Evolutionary conservation across 2,329 filamentous ascomycete genomes (phyloP).

Genomic region (Pseudogymnoascus sp.): DNA sequence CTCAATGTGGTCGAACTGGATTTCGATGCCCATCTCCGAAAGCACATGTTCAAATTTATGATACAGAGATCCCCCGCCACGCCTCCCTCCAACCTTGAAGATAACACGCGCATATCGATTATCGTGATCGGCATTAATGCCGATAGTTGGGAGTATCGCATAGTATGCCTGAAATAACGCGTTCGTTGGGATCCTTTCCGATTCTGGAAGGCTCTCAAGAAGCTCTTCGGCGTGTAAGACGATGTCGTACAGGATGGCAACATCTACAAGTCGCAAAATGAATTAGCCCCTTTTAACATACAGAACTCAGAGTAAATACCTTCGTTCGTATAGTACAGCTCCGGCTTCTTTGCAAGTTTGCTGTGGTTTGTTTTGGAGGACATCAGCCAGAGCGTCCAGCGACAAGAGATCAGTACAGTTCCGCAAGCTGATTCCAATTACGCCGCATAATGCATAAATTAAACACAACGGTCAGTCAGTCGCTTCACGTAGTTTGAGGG

Average conservation of each 20-base stretch:
- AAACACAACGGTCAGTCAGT: not conserved
- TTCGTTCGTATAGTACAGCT: conserved; percentile 52
- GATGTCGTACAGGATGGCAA: conserved; percentile 70
- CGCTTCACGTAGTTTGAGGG: not conserved
- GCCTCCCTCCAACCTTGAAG: conserved; percentile 66
- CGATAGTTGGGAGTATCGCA: conserved; percentile 61
- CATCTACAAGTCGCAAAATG: conserved; percentile 46
- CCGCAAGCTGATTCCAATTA: conserved; percentile 1
- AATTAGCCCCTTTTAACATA: not conserved
- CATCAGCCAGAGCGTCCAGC: conserved; percentile 7
- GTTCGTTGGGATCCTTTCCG: conserved; percentile 61
- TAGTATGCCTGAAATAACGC: conserved; percentile 80
- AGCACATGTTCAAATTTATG: conserved; percentile 66
- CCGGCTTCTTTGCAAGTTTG: conserved; percentile 19
- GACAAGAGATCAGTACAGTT: conserved; percentile 3
- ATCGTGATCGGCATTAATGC: conserved; percentile 64
- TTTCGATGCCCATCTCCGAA: conserved; percentile 60
- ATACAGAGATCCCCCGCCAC: conserved; percentile 49
- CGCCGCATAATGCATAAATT: conserved; percentile 3
- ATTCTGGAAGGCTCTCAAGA: conserved; percentile 47
- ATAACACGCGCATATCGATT: conserved; percentile 70
- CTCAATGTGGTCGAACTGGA: conserved; percentile 50
- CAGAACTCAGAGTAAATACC: conserved; percentile 35
- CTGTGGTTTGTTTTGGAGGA: conserved; percentile 1
- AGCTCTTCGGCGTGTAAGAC: conserved; percentile 63